Evolutionary conservation across 1,284 basidiomycete genomes (phyloP).

Genomic region (Phellopilus nigrolimitatus): DNA sequence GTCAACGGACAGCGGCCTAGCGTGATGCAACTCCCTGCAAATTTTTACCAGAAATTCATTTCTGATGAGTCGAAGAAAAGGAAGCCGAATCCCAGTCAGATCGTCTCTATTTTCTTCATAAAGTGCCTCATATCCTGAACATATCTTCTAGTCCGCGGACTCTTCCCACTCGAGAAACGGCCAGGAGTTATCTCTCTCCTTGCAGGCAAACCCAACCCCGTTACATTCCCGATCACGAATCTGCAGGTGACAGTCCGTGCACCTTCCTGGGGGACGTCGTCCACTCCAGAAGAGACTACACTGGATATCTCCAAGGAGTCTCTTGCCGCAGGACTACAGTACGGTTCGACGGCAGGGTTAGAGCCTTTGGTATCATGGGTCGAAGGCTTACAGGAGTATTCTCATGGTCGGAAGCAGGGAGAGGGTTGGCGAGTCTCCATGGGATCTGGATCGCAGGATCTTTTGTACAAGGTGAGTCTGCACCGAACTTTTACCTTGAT

Average conservation of each 20-base stretch:
- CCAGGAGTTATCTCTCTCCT: constrained; percentile 85
- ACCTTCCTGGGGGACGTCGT: constrained; percentile 38
- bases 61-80: constrained; percentile 53
- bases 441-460: constrained; percentile 83
- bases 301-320: constrained; percentile 52
- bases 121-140: constrained; percentile 1
- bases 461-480: constrained; percentile 71
- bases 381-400: constrained; percentile 56
- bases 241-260: constrained; percentile 56
- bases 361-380: constrained; percentile 62
- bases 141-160: constrained; percentile 39
- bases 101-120: constrained; percentile 9
- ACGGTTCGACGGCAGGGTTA: constrained; percentile 73
- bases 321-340: constrained; percentile 68
- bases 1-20: neutral
- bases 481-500: neutral
- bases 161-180: constrained; percentile 73
- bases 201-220: constrained; percentile 83
- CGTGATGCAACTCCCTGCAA: constrained; percentile 40
- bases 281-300: constrained; percentile 36
- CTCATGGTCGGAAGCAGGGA: constrained; percentile 53
- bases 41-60: constrained; percentile 51
- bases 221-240: constrained; percentile 84
- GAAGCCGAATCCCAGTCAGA: constrained; percentile 57
- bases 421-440: constrained; percentile 71